Conservation (phyloP, 768 basidiomycete genomes). For the Phylloporus arenicola region DNA sequence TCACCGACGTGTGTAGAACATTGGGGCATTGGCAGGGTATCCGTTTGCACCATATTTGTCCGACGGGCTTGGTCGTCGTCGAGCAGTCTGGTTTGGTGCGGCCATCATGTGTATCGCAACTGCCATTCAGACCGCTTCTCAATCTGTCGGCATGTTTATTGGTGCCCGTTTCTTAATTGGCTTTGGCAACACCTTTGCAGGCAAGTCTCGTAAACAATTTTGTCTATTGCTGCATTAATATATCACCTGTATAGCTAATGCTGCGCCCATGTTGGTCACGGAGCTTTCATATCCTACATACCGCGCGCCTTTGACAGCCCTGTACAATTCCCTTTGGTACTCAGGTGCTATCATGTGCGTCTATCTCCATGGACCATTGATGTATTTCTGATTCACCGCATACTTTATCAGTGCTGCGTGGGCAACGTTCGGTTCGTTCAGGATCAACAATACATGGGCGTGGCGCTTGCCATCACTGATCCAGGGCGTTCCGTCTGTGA, state of each 20-base stretch:
- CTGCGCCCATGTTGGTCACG: constrained; percentile 78
- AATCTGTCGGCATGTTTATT: constrained; percentile 75
- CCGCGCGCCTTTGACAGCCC: constrained; percentile 67
- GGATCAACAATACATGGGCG: constrained; percentile 60
- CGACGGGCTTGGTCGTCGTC: constrained; percentile 65
- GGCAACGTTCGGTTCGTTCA: constrained; percentile 75
- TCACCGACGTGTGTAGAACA: constrained; percentile 41
- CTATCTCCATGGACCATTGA: not conserved
- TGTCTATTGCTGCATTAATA: not conserved
- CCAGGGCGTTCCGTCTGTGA: constrained; percentile 63
- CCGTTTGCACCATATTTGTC: constrained; percentile 69
- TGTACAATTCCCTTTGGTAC: constrained; percentile 84
- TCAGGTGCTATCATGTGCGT: constrained; percentile 69
- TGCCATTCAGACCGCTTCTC: constrained; percentile 62
- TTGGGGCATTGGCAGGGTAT: constrained; percentile 64
- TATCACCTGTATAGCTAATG: constrained; percentile 43
- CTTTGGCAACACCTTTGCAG: constrained; percentile 69
- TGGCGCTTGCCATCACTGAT: constrained; percentile 79
- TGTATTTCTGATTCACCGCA: not conserved
- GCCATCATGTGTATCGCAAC: constrained; percentile 62
- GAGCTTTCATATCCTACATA: constrained; percentile 80
- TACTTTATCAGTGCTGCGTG: constrained; percentile 56
- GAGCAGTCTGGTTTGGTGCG: constrained; percentile 63
- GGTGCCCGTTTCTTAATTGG: constrained; percentile 75
- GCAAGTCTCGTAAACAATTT: constrained; percentile 26